A percentile compares a stretch with the other conserved stretches of the same genome.
Conservation (phyloP, 2,329 filamentous ascomycete genomes). For the Lomentospora prolificans region DNA sequence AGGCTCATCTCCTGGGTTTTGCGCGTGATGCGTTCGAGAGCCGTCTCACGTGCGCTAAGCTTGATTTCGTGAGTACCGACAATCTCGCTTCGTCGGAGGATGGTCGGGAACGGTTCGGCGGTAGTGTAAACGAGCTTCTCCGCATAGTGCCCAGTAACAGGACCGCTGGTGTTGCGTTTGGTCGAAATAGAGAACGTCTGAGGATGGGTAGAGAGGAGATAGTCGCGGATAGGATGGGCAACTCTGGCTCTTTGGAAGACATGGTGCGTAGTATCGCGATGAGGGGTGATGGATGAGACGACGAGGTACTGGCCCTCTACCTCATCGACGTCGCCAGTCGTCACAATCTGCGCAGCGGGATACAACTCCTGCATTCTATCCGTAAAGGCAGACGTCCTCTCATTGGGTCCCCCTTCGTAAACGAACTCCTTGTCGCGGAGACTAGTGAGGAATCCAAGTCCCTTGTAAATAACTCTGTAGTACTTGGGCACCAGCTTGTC, state of each 20-base stretch:
- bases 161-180: slow-evolving; percentile 58
- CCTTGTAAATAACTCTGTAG: slow-evolving; percentile 84
- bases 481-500: slow-evolving; percentile 73
- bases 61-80: slow-evolving; percentile 55
- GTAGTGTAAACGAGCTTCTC: slow-evolving; percentile 82
- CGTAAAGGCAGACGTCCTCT: slow-evolving; percentile 72
- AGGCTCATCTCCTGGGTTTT: slow-evolving; percentile 78
- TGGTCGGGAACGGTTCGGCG: slow-evolving; percentile 81
- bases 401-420: slow-evolving; percentile 70
- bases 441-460: slow-evolving; percentile 73
- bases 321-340: slow-evolving; percentile 59
- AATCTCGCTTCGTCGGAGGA: slow-evolving; percentile 80
- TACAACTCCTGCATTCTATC: slow-evolving; percentile 90
- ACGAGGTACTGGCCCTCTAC: slow-evolving; percentile 86
- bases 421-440: slow-evolving; percentile 87
- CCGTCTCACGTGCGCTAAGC: slow-evolving; percentile 73
- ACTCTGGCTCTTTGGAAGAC: slow-evolving; percentile 86
- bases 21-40: slow-evolving; percentile 77
- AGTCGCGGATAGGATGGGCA: slow-evolving; percentile 74
- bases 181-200: slow-evolving; percentile 68
- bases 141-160: slow-evolving; percentile 62
- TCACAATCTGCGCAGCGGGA: slow-evolving; percentile 73
- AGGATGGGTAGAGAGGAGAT: slow-evolving; percentile 70
- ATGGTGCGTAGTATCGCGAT: slow-evolving; percentile 72
- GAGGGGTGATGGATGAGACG: slow-evolving; percentile 68